phyloP scores from a whole-genome alignment of 305 asterid genomes.

The Fraxinus angustifolia region DNA sequence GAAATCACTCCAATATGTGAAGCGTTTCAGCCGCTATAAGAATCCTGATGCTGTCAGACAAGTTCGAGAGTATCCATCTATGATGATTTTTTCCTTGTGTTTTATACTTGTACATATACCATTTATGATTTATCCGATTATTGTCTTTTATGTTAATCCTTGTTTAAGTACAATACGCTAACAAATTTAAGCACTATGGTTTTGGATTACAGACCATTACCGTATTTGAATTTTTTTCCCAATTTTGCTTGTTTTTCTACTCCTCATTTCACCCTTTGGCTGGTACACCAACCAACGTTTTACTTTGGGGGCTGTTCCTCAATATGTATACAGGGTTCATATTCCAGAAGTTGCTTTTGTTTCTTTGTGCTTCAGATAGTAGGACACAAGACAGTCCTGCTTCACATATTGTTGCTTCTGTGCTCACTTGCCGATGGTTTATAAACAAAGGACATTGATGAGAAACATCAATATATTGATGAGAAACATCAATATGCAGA shows the following conservation, averaged over 20 bases:
- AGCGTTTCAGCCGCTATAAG: constrained; percentile 96
- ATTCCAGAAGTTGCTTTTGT: neutral
- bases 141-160: neutral
- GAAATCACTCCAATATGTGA: constrained; percentile 92
- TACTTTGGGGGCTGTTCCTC: neutral
- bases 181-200: neutral
- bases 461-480: neutral
- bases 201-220: neutral
- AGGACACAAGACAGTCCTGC: neutral
- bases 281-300: neutral
- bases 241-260: neutral
- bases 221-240: neutral
- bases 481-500: neutral
- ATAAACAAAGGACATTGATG: neutral
- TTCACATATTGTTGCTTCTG: neutral
- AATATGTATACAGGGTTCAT: neutral
- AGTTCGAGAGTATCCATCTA: constrained; percentile 94
- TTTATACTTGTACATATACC: neutral
- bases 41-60: constrained; percentile 96
- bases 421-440: neutral
- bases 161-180: neutral
- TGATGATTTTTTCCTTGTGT: neutral
- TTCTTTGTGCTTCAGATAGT: neutral
- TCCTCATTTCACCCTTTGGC: neutral
- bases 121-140: neutral